A percentile compares a stretch with the other conserved stretches of the same genome.
These are phyloP conservation scores for Cytidiella melzeri DNA, from an alignment of 768 basidiomycete genomes.

Conservation along the genomic window DNA sequence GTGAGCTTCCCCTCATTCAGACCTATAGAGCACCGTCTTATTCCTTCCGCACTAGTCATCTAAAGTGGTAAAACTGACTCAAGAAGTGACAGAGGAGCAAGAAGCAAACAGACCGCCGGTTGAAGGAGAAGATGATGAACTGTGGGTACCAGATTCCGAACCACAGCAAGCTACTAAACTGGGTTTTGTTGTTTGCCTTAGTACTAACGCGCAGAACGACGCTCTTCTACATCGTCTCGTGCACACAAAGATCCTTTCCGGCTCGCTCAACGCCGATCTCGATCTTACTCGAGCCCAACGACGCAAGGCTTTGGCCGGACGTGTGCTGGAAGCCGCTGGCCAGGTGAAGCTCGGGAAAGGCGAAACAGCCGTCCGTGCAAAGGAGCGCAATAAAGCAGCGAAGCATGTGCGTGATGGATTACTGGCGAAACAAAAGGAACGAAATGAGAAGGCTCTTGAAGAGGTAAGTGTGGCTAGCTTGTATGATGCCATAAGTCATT, in stretches of 20 bases:
- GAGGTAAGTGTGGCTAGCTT: constrained; percentile 42
- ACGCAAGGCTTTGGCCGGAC: constrained; percentile 70
- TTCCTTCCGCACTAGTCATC: constrained; percentile 50
- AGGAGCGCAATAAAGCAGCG: constrained; percentile 64
- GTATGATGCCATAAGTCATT: constrained; percentile 6
- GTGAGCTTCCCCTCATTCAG: constrained; percentile 12
- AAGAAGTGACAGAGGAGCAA: constrained; percentile 22
- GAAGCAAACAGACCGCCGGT: constrained; percentile 24
- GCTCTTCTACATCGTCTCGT: constrained; percentile 71
- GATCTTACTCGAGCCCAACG: constrained; percentile 59
- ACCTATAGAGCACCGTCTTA: not conserved
- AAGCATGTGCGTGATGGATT: constrained; percentile 72
- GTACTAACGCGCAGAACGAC: constrained; percentile 74
- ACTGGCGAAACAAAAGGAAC: constrained; percentile 51
- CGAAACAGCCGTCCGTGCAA: constrained; percentile 50
- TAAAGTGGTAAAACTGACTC: constrained; percentile 58
- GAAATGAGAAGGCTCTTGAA: constrained; percentile 49
- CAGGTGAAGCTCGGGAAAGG: constrained; percentile 69
- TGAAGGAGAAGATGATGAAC: constrained; percentile 50
- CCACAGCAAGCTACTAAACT: not conserved
- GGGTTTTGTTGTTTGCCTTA: constrained; percentile 24
- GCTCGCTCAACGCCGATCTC: constrained; percentile 58
- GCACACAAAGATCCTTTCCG: constrained; percentile 75
- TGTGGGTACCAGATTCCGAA: constrained; percentile 31
- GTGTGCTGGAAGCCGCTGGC: constrained; percentile 68